A percentile compares a stretch with the other conserved stretches of the same genome.
phyloP scores from a whole-genome alignment of 2,329 filamentous ascomycete species.

The Ilyonectria robusta region DNA sequence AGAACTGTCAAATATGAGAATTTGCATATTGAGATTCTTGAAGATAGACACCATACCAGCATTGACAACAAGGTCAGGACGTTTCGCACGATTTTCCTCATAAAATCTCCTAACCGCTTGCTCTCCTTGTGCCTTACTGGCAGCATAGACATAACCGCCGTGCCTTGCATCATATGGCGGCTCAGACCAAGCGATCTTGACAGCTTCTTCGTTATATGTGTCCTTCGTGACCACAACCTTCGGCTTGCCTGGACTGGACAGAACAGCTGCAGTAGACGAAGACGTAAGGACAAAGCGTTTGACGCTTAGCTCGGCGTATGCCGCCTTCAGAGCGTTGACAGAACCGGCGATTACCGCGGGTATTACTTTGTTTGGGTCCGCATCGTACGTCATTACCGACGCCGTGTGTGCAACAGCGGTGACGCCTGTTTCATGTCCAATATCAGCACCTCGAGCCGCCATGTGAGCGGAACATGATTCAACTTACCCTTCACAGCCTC shows the following conservation, averaged over 20 bases:
- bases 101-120: constrained; percentile 53
- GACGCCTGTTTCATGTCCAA: constrained; percentile 24
- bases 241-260: neutral
- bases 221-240: constrained; percentile 34
- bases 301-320: constrained; percentile 50
- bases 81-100: constrained; percentile 37
- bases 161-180: constrained; percentile 49
- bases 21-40: neutral
- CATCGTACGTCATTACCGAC: constrained; percentile 49
- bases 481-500: constrained; percentile 44
- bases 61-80: constrained; percentile 43
- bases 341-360: constrained; percentile 49
- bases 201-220: constrained; percentile 54
- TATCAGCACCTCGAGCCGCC: no score
- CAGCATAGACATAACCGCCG: constrained; percentile 48
- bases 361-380: constrained; percentile 57
- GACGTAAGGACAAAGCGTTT: constrained; percentile 53
- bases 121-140: constrained; percentile 54
- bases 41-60: constrained; percentile 12
- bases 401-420: constrained; percentile 56
- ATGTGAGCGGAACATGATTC: neutral
- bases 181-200: constrained; percentile 53
- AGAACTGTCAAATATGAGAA: constrained; percentile 36
- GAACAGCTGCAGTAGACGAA: constrained; percentile 13
- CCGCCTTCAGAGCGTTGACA: constrained; percentile 50